Percentiles rank a stretch among this genome's conserved stretches.
phyloP scores from a whole-genome alignment of 768 basidiomycete species.

The Inosperma sp. region DNA sequence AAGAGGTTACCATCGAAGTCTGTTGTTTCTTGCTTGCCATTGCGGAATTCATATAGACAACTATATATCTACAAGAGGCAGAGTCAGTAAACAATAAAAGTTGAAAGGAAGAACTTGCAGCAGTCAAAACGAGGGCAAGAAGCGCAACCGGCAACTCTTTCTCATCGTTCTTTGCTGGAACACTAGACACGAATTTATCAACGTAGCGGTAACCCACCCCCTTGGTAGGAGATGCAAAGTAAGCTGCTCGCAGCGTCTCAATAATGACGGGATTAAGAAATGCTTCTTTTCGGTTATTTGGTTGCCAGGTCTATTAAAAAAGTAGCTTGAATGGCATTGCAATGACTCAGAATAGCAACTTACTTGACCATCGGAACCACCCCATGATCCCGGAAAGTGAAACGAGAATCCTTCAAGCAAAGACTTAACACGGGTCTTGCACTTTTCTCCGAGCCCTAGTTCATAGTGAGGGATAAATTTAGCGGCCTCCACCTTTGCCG shows the following conservation, averaged over 20 bases:
- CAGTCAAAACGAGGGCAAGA: not conserved
- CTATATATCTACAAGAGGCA: too few species aligned
- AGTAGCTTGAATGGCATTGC: too few species aligned
- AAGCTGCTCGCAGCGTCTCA: not conserved
- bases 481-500: not conserved
- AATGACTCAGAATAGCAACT: not conserved
- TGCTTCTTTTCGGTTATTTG: not conserved
- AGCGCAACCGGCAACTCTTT: not conserved
- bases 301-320: slow-evolving; percentile 2
- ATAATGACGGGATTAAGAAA: not conserved
- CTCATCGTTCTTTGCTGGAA: not conserved
- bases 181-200: not conserved
- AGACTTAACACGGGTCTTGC: not conserved
- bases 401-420: not conserved
- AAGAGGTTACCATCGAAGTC: too few species aligned
- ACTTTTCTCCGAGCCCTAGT: not conserved
- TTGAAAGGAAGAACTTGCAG: not conserved
- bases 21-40: too few species aligned
- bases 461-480: not conserved
- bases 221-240: not conserved
- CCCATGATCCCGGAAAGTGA: slow-evolving; percentile 1
- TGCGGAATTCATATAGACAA: too few species aligned
- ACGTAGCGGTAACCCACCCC: not conserved
- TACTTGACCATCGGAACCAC: not conserved
- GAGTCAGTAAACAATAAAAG: too few species aligned